A percentile compares a stretch with the other conserved stretches of the same genome.
These are phyloP conservation scores for Fabrea salina DNA, from an alignment of 169 alveolate species.

Conservation along the genomic window DNA sequence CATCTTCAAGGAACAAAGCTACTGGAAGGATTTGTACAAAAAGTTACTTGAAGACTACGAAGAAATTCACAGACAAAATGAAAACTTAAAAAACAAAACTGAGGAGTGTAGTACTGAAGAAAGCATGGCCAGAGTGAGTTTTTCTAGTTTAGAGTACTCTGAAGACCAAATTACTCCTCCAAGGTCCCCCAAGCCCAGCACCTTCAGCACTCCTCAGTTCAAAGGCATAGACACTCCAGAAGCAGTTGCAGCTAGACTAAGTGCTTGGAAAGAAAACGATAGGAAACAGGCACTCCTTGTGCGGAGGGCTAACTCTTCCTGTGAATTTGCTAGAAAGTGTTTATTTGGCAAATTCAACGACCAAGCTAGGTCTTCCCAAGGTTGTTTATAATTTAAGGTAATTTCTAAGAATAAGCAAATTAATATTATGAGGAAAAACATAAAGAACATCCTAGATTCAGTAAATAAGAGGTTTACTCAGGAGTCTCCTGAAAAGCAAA, in stretches of 20 bases:
- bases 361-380: too few relatives aligned
- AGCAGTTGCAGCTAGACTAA: neutral
- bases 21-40: neutral
- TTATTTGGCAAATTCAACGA: too few relatives aligned
- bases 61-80: neutral
- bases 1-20: neutral
- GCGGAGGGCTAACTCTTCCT: neutral
- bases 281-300: neutral
- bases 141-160: neutral
- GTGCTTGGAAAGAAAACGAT: neutral
- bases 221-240: neutral
- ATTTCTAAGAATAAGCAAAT: too few relatives aligned
- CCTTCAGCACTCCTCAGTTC: neutral
- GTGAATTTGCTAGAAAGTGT: constrained; percentile 1
- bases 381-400: too few relatives aligned
- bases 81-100: neutral
- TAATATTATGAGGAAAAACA: too few relatives aligned
- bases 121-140: neutral
- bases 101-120: constrained; percentile 7
- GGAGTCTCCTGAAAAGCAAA: too few relatives aligned
- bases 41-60: neutral
- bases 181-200: neutral
- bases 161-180: neutral
- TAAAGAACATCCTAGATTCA: too few relatives aligned
- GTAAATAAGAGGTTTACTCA: too few relatives aligned